These are phyloP conservation scores for Alternaria panax DNA, from an alignment of 2,329 filamentous ascomycete species.

Conservation along the genomic window DNA sequence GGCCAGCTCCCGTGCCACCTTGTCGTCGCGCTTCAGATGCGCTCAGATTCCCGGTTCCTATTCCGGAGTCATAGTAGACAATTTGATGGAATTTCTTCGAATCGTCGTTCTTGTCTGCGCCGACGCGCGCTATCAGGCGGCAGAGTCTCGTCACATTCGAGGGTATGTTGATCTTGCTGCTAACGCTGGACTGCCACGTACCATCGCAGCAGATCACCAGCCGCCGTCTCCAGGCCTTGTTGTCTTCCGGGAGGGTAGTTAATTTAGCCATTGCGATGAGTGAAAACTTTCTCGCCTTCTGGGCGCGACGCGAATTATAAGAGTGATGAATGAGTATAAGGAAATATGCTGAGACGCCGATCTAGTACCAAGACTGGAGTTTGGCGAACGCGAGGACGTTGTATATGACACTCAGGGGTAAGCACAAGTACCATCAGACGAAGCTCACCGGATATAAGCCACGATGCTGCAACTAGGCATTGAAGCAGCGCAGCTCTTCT, in stretches of 20 bases:
- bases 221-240: constrained; percentile 39
- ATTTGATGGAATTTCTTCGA: constrained; percentile 45
- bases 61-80: constrained; percentile 48
- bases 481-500: constrained; percentile 1
- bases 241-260: constrained; percentile 10
- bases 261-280: not conserved
- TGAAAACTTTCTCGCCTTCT: not conserved
- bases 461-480: not conserved
- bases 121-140: constrained; percentile 42
- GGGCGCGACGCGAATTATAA: not conserved
- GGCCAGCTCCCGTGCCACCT: constrained; percentile 54
- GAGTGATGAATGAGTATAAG: not conserved
- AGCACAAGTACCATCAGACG: constrained; percentile 8
- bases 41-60: constrained; percentile 45
- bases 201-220: constrained; percentile 49
- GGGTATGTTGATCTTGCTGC: constrained; percentile 40
- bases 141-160: constrained; percentile 49
- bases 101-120: constrained; percentile 28
- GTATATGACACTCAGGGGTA: constrained; percentile 9
- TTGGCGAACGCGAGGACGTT: constrained; percentile 3
- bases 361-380: constrained; percentile 9
- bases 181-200: constrained; percentile 48
- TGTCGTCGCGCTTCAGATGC: constrained; percentile 36
- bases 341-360: constrained; percentile 4
- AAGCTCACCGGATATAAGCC: not conserved